A percentile compares a stretch with the other conserved stretches of the same genome.
These are phyloP conservation scores for Torulaspora globosa DNA, from an alignment of 1,139 yeast species.

Conservation along the genomic window DNA sequence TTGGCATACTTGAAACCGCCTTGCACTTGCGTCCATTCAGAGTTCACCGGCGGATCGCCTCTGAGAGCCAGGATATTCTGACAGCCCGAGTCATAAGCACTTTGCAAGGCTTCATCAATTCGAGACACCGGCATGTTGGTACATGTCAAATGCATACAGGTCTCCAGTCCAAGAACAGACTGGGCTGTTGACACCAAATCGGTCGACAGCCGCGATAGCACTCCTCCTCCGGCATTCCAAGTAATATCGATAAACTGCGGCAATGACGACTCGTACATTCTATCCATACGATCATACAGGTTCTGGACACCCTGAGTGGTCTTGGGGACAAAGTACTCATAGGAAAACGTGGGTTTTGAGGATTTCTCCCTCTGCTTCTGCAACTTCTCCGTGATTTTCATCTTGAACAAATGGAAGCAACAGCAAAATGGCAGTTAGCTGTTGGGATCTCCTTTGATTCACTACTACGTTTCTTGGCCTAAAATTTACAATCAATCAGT, in stretches of 20 bases:
- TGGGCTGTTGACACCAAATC: conserved; percentile 92
- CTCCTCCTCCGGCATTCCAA: conserved; percentile 93
- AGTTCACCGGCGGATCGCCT: conserved; percentile 79
- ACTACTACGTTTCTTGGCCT: too few relatives aligned
- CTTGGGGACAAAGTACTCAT: conserved; percentile 97
- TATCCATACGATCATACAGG: conserved; percentile 92
- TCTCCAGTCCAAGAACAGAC: conserved; percentile 87
- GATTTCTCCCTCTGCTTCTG: conserved; percentile 32
- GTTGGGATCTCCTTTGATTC: too few relatives aligned
- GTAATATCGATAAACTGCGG: conserved; percentile 94
- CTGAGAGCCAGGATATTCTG: conserved; percentile 84
- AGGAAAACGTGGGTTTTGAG: conserved; percentile 67
- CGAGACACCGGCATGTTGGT: conserved; percentile 84
- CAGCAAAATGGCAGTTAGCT: not conserved
- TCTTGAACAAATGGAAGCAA: conserved; percentile 13
- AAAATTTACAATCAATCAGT: not conserved
- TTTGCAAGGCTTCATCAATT: conserved; percentile 79
- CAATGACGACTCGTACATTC: conserved; percentile 81
- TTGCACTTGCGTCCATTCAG: conserved; percentile 45
- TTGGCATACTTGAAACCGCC: conserved; percentile 76
- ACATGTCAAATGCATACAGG: conserved; percentile 97
- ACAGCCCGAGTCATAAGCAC: conserved; percentile 89
- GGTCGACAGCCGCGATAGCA: conserved; percentile 67
- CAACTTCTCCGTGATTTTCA: conserved; percentile 41
- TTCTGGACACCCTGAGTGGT: conserved; percentile 96